Percentiles rank a stretch among this genome's conserved stretches.
Conservation (phyloP, 2,329 filamentous ascomycete genomes). For the Thyridium curvatum region DNA sequence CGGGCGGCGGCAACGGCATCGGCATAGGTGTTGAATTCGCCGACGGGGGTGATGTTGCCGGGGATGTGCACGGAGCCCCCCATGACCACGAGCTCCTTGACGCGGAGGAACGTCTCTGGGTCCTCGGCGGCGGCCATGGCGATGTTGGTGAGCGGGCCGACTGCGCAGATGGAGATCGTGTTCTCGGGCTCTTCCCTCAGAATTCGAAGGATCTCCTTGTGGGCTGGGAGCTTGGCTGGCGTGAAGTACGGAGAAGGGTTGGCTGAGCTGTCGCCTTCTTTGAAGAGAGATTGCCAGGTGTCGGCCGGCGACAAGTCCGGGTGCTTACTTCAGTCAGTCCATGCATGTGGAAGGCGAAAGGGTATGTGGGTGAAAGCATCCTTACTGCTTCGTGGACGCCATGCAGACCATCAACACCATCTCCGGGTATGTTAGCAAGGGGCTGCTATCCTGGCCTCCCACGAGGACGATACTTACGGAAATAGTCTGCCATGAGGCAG, state of each 20-base stretch:
- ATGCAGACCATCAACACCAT: slow-evolving; percentile 71
- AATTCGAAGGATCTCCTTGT: slow-evolving; percentile 84
- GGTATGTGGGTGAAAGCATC: slow-evolving; percentile 3
- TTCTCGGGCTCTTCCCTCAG: slow-evolving; percentile 74
- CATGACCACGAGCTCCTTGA: slow-evolving; percentile 93
- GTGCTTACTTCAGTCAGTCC: slow-evolving; percentile 37
- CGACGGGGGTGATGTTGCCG: slow-evolving; percentile 80
- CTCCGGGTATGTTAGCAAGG: slow-evolving; percentile 29
- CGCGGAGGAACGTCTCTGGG: slow-evolving; percentile 79
- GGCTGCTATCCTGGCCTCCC: not conserved
- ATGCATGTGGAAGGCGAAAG: not conserved
- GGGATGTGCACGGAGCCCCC: slow-evolving; percentile 74
- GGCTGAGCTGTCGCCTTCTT: slow-evolving; percentile 26
- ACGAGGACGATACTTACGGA: slow-evolving; percentile 54
- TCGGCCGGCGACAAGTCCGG: slow-evolving; percentile 70
- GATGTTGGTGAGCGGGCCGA: slow-evolving; percentile 91
- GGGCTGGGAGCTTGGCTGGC: slow-evolving; percentile 65
- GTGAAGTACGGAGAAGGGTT: slow-evolving; percentile 55
- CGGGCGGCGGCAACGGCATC: slow-evolving; percentile 74
- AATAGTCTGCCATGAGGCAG: slow-evolving; percentile 74
- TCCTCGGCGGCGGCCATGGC: slow-evolving; percentile 85
- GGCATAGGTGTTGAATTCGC: slow-evolving; percentile 94
- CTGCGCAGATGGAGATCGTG: slow-evolving; percentile 82
- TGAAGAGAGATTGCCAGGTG: slow-evolving; percentile 66
- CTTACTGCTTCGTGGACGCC: slow-evolving; percentile 59